A percentile compares a stretch with the other conserved stretches of the same genome.
These are phyloP conservation scores for Trichosporon asahii DNA, from an alignment of 1,284 basidiomycete genomes.

Conservation along the genomic window DNA sequence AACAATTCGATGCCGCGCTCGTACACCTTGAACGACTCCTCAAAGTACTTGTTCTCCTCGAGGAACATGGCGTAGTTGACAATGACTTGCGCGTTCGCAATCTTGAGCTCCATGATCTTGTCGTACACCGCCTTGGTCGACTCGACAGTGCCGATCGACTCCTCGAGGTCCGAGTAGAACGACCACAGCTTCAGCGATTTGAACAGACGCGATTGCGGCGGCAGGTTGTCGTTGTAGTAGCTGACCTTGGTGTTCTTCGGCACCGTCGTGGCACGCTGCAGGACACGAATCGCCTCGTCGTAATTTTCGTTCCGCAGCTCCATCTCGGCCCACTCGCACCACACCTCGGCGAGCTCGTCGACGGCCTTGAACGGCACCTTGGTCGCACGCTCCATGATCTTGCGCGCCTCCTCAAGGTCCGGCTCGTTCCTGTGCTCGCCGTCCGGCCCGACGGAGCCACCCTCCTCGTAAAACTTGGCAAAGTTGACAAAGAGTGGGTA, in stretches of 20 bases:
- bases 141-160: conserved; percentile 91
- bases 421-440: conserved; percentile 64
- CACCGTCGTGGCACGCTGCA: conserved; percentile 90
- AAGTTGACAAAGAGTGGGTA: conserved; percentile 92
- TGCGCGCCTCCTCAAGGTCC: conserved; percentile 80
- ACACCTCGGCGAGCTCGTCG: conserved; percentile 95
- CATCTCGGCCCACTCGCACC: conserved; percentile 99
- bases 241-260: conserved; percentile 87
- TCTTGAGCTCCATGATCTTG: conserved; percentile 93
- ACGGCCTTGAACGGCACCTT: conserved; percentile 92
- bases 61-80: conserved; percentile 96
- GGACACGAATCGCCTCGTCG: conserved; percentile 86
- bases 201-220: conserved; percentile 87
- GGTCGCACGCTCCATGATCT: conserved; percentile 86
- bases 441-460: conserved; percentile 60
- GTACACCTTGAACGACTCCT: conserved; percentile 98
- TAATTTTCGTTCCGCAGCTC: conserved; percentile 95
- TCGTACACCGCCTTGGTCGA: conserved; percentile 91
- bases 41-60: conserved; percentile 96
- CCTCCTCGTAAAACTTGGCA: conserved; percentile 96
- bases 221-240: conserved; percentile 88
- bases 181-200: conserved; percentile 99
- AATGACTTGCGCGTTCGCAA: conserved; percentile 97
- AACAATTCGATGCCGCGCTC: conserved; percentile 96
- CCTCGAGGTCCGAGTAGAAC: conserved; percentile 95